Evolutionary conservation across 495 filamentous ascomycete species (phyloP).

Genomic region (Hyaloscypha variabilis): DNA sequence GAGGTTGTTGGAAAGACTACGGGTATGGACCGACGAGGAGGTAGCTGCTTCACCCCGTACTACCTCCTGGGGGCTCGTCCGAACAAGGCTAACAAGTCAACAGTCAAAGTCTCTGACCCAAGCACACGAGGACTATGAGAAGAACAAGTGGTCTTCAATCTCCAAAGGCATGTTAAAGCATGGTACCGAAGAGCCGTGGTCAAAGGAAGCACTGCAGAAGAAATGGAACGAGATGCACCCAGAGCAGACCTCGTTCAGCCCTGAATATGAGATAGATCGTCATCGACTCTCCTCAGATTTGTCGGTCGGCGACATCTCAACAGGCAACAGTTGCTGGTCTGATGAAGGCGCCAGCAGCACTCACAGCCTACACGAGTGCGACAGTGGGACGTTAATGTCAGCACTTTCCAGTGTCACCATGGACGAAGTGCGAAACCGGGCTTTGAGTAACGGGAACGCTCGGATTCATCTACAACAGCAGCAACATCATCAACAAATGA

Average conservation of each 20-base stretch:
- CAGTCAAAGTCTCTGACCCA: constrained; percentile 5
- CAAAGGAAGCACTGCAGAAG: constrained; percentile 12
- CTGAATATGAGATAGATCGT: background rate
- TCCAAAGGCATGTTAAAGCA: constrained; percentile 18
- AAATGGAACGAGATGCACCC: constrained; percentile 24
- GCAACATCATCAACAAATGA: constrained; percentile 2
- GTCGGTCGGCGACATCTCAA: background rate
- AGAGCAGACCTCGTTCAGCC: background rate
- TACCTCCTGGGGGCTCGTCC: background rate
- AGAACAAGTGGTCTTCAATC: constrained; percentile 12
- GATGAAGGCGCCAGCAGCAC: background rate
- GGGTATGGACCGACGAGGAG: constrained; percentile 25
- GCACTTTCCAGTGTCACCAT: constrained; percentile 11
- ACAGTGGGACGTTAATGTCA: constrained; percentile 5
- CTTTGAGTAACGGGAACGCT: constrained; percentile 16
- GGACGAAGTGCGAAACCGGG: constrained; percentile 15
- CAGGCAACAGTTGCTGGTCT: constrained; percentile 14
- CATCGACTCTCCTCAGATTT: background rate
- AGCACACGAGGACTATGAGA: constrained; percentile 17
- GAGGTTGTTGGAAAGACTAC: constrained; percentile 22
- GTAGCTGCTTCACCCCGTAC: constrained; percentile 12
- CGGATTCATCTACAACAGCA: background rate
- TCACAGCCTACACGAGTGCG: constrained; percentile 11
- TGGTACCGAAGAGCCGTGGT: constrained; percentile 20
- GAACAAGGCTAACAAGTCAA: constrained; percentile 5